Percentiles rank a stretch among this genome's conserved stretches.
These are phyloP conservation scores for Bruguiera hainesii DNA, from an alignment of 441 rosid genomes.

Conservation along the genomic window DNA sequence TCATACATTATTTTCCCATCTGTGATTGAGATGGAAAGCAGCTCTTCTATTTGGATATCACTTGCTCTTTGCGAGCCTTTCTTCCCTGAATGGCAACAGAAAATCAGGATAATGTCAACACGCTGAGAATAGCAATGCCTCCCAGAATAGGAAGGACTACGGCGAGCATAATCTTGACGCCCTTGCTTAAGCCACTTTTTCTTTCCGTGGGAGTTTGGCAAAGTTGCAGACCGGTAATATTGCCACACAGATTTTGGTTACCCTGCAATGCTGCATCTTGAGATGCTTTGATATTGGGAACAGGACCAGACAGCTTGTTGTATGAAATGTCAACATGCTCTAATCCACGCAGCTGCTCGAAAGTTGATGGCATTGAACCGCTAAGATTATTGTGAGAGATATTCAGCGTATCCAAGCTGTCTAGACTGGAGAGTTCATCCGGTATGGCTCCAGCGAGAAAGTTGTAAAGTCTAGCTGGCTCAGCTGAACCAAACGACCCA, in stretches of 20 bases:
- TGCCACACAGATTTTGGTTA: constrained; percentile 35
- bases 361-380: constrained; percentile 20
- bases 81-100: too few species aligned
- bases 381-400: constrained; percentile 35
- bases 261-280: constrained; percentile 28
- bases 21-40: not conserved
- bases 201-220: constrained; percentile 2
- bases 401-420: not conserved
- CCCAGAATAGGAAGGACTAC: too few species aligned
- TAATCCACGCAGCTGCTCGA: constrained; percentile 10
- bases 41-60: not conserved
- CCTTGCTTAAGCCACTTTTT: too few species aligned
- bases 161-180: too few species aligned
- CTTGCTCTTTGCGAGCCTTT: not conserved
- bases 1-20: constrained; percentile 21
- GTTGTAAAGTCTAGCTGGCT: constrained; percentile 17
- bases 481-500: constrained; percentile 13
- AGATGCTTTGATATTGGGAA: constrained; percentile 34
- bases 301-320: constrained; percentile 26
- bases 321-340: constrained; percentile 26
- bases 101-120: too few species aligned
- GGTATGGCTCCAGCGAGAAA: constrained; percentile 20
- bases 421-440: constrained; percentile 1
- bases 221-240: not conserved
- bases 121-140: too few species aligned